A percentile compares a stretch with the other conserved stretches of the same genome.
Conservation (phyloP, 2,329 filamentous ascomycete species). For the Penicillium sp. region DNA sequence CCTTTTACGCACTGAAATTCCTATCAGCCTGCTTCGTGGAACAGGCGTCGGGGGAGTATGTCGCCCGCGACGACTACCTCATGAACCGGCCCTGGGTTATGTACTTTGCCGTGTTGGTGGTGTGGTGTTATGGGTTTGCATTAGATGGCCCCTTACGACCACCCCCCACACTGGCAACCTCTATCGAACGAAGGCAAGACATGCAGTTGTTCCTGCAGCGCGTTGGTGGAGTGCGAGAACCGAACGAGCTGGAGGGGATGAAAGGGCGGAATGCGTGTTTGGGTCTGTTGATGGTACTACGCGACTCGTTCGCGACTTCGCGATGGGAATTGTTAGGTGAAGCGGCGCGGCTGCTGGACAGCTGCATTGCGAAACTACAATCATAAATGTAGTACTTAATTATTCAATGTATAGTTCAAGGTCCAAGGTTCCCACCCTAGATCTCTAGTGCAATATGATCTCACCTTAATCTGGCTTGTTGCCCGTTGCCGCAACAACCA, state of each 20-base stretch:
- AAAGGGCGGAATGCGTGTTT: constrained; percentile 79
- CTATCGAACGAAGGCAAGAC: constrained; percentile 67
- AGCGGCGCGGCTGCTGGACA: constrained; percentile 74
- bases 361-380: constrained; percentile 69
- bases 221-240: constrained; percentile 69
- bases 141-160: constrained; percentile 72
- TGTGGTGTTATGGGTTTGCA: constrained; percentile 94
- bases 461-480: not conserved
- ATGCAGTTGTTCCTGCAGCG: constrained; percentile 77
- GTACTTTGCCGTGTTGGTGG: constrained; percentile 86
- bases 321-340: constrained; percentile 92
- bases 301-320: constrained; percentile 76
- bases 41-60: constrained; percentile 56
- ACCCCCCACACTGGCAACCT: constrained; percentile 54
- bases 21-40: constrained; percentile 74
- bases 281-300: constrained; percentile 76
- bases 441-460: not conserved
- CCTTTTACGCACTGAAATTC: constrained; percentile 89
- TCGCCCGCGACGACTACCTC: constrained; percentile 81
- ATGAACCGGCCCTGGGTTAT: constrained; percentile 93
- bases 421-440: not conserved
- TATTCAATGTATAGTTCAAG: not conserved
- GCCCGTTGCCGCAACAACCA: constrained; percentile 24
- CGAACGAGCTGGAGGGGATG: constrained; percentile 73
- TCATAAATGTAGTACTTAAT: constrained; percentile 8